phyloP scores from a whole-genome alignment of 352 stramenopile genomes.

The Phytophthora megakarya region DNA sequence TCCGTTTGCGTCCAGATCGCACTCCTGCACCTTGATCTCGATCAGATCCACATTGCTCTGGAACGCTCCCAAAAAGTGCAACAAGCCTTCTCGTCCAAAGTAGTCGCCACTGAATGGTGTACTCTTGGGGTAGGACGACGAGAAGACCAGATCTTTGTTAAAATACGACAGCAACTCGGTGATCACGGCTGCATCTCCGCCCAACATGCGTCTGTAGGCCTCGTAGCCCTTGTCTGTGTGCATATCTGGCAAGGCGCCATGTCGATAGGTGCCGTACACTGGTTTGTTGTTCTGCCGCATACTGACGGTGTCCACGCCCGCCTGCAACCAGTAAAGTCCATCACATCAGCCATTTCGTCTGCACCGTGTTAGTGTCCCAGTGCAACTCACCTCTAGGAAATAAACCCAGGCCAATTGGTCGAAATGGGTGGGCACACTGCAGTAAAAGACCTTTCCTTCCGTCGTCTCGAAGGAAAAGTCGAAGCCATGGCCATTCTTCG shows the following conservation, averaged over 20 bases:
- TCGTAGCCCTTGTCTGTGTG: constrained; percentile 80
- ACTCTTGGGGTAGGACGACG: constrained; percentile 80
- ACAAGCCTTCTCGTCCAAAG: constrained; percentile 81
- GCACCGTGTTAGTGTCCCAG: too few species aligned
- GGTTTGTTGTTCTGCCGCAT: constrained; percentile 87
- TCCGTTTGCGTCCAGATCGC: constrained; percentile 60
- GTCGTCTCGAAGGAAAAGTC: constrained; percentile 87
- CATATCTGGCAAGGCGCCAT: constrained; percentile 75
- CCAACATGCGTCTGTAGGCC: constrained; percentile 68
- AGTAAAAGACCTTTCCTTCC: constrained; percentile 87
- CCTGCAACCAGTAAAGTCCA: constrained; percentile 21
- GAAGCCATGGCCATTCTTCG: constrained; percentile 80
- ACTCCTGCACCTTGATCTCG: constrained; percentile 78
- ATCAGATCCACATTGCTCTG: constrained; percentile 80
- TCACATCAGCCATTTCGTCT: neutral
- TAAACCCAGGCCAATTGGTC: constrained; percentile 87
- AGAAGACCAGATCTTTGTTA: constrained; percentile 90
- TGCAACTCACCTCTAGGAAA: constrained; percentile 71
- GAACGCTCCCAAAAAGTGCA: constrained; percentile 80
- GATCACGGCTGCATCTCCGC: constrained; percentile 53
- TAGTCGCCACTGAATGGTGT: constrained; percentile 83
- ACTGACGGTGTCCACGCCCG: constrained; percentile 75
- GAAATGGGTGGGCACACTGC: constrained; percentile 76
- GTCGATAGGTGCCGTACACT: constrained; percentile 81
- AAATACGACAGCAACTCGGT: constrained; percentile 85